These are phyloP conservation scores for Ulmus americana DNA, from an alignment of 331 rosid species.

Conservation along the genomic window DNA sequence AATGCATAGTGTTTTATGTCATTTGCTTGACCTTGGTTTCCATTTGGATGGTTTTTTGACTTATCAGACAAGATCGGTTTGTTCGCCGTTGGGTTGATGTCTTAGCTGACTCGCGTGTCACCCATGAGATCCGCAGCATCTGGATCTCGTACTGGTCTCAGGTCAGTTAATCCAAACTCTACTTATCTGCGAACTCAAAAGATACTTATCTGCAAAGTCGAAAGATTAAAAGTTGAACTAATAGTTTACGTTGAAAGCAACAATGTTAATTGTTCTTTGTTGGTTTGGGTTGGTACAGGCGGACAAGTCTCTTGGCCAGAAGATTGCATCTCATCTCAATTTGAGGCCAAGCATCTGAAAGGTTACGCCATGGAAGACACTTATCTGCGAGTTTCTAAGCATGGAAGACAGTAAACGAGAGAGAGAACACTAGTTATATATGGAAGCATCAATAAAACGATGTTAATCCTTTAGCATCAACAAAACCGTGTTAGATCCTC, in stretches of 20 bases:
- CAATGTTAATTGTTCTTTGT: slow-evolving; percentile 17
- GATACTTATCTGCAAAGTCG: slow-evolving; percentile 5
- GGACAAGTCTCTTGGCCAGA: slow-evolving; percentile 70
- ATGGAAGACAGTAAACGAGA: slow-evolving; percentile 8
- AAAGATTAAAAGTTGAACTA: neutral
- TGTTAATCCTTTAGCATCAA: slow-evolving; percentile 3
- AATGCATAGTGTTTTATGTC: slow-evolving; percentile 3
- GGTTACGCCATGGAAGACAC: no score
- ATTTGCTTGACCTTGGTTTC: neutral
- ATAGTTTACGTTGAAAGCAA: neutral
- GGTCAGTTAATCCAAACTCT: slow-evolving; percentile 33
- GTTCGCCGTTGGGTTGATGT: slow-evolving; percentile 56
- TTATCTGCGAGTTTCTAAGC: slow-evolving; percentile 20
- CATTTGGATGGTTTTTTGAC: neutral
- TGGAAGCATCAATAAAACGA: slow-evolving; percentile 23
- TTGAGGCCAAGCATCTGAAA: slow-evolving; percentile 65
- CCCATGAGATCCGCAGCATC: slow-evolving; percentile 82
- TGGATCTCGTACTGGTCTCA: slow-evolving; percentile 84
- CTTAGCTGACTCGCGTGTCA: slow-evolving; percentile 68
- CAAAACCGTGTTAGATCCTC: slow-evolving; percentile 4
- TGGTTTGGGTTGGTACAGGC: slow-evolving; percentile 43
- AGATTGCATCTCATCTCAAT: slow-evolving; percentile 70
- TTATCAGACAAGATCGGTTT: slow-evolving; percentile 74
- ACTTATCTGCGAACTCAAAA: slow-evolving; percentile 2
- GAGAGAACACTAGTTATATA: slow-evolving; percentile 8